Base-by-base conservation (phyloP, 1,284 basidiomycete species). In the Lentinula novae-zelandiae region DNA sequence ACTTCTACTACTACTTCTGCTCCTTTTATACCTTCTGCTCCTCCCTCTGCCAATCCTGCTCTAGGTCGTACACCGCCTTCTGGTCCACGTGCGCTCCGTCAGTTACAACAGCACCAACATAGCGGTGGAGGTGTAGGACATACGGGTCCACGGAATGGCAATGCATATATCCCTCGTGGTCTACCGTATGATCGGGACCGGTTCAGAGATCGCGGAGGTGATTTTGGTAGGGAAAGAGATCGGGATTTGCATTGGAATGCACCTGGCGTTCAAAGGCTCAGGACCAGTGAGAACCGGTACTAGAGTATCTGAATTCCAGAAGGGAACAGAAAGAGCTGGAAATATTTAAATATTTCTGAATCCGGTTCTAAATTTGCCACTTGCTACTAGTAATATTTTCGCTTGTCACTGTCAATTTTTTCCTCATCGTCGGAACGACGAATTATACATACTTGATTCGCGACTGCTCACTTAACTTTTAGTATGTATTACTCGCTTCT, bases 21-120 rank as follows among this genome's bases (percentile, higher is more conserved):
- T 17, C n/a, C 53, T 27, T 44, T 20, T 53, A 8, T 38, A 7
- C 36, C 36, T 34, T n/a, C 52, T 17, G 13, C 52, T 40, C 5
- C 53, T 10, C 4, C 48, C 9, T 10, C 10, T 9, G 22, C 20
- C 27, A 60, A 53, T 48, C 52, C 58, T 9, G 53, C 60, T 40
- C 63, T 70, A 7, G 70, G 72, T 20, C 74, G 76, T 36, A 74
- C 77, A 22, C 71, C 79, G 13, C 83, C 84, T 1, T 82, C 77
- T 46, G 83, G 78, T 0, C 84, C 84, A 0, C 78, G 82, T 22
- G 83, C 83, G n/a, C 66, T 84, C 15, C 71, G 83, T 10, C 62
- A 46, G 72, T 72, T 15, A 63, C 68, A 59, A n/a, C 53, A 58
- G 38, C 46, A 38, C 12, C 57, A 58, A 38, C 60, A 68, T 20